Evolutionary conservation across 352 stramenopile species (phyloP).

Genomic region (Pythium sukuiense): DNA sequence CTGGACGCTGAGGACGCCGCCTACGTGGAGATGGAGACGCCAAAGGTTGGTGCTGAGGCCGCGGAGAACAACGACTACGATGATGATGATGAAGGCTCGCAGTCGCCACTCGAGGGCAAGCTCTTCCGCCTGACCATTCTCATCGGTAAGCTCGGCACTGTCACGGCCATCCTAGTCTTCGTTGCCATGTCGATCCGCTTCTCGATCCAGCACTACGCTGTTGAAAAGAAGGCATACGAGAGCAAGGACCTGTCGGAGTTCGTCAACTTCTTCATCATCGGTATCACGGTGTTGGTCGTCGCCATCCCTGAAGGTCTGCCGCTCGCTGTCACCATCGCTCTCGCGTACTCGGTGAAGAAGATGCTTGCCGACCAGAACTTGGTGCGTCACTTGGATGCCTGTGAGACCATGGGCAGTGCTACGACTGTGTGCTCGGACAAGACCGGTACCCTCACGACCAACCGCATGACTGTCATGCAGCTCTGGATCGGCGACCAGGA

Average conservation of each 20-base stretch:
- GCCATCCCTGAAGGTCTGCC: conserved; percentile 92
- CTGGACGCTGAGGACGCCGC: too few relatives aligned
- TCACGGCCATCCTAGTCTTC: conserved; percentile 66
- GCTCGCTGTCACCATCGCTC: conserved; percentile 86
- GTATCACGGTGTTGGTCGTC: conserved; percentile 77
- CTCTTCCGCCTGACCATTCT: conserved; percentile 82
- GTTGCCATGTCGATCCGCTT: conserved; percentile 71
- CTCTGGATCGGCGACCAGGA: conserved; percentile 21
- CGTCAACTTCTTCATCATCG: conserved; percentile 85
- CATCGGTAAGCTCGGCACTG: conserved; percentile 81
- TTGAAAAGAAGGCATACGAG: conserved; percentile 44
- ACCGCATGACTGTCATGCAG: conserved; percentile 93
- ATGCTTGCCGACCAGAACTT: conserved; percentile 97
- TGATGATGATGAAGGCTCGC: conserved; percentile 29
- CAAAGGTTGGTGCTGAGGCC: conserved; percentile 41
- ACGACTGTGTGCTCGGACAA: conserved; percentile 97
- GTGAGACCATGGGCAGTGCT: conserved; percentile 97
- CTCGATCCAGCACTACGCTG: conserved; percentile 57
- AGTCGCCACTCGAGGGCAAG: conserved; percentile 85
- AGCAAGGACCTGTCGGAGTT: conserved; percentile 42
- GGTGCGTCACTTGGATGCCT: conserved; percentile 94
- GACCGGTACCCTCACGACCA: conserved; percentile 95
- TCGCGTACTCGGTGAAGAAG: conserved; percentile 90
- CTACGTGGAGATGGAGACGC: too few relatives aligned
- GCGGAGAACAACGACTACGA: conserved; percentile 36